A percentile compares a stretch with the other conserved stretches of the same genome.
Conservation (phyloP, 2,329 filamentous ascomycete genomes). For the Herpotrichia juniperi region DNA sequence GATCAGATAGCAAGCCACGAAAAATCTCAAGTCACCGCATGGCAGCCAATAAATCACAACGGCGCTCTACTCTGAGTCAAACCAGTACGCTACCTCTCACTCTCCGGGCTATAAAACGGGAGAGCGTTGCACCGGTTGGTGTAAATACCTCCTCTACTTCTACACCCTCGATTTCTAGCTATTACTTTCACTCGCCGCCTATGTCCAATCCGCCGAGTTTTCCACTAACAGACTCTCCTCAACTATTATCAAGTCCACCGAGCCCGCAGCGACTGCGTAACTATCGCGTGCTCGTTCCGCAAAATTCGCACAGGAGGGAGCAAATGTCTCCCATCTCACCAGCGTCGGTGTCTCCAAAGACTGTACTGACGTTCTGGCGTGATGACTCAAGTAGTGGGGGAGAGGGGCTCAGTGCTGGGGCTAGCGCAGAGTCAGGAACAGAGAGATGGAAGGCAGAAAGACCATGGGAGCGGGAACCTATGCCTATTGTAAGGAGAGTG, state of each 20-base stretch:
- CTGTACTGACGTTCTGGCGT: slow-evolving; percentile 19
- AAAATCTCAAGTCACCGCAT: slow-evolving; percentile 7
- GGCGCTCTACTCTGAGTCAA: neutral
- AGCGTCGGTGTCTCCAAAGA: slow-evolving; percentile 8
- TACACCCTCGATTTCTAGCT: slow-evolving; percentile 10
- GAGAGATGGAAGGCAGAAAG: slow-evolving; percentile 4
- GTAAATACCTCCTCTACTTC: neutral
- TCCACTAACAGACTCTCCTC: too few relatives aligned
- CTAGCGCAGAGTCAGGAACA: neutral
- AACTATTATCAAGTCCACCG: slow-evolving; percentile 5
- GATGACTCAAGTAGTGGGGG: slow-evolving; percentile 8
- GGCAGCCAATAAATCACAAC: slow-evolving; percentile 7
- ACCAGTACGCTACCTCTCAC: neutral
- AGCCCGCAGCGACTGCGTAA: slow-evolving; percentile 21
- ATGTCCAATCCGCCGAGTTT: slow-evolving; percentile 7
- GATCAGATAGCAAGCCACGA: neutral
- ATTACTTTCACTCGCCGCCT: slow-evolving; percentile 14
- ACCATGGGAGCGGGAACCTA: slow-evolving; percentile 5
- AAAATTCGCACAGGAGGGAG: slow-evolving; percentile 19
- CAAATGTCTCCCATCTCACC: slow-evolving; percentile 19
- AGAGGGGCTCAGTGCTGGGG: slow-evolving; percentile 1
- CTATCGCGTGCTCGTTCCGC: slow-evolving; percentile 18
- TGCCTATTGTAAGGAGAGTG: slow-evolving; percentile 8
- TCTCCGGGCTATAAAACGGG: neutral
- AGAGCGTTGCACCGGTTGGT: neutral